phyloP scores from a whole-genome alignment of 768 basidiomycete genomes.

The Pulveroboletus sp. region DNA sequence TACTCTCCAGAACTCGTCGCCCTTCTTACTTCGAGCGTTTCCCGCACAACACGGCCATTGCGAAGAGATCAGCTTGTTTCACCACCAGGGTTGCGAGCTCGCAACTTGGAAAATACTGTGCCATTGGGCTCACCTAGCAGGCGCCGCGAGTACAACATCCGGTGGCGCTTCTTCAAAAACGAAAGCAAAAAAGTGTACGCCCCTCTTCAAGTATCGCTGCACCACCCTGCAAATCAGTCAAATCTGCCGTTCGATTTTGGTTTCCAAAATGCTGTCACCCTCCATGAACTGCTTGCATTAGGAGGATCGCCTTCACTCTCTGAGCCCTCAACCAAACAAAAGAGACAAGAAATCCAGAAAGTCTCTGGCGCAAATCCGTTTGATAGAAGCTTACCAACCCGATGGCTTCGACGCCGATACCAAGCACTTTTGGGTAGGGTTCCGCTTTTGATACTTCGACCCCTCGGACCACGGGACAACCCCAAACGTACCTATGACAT shows the following conservation, averaged over 20 bases:
- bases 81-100: constrained; percentile 58
- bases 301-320: constrained; percentile 35
- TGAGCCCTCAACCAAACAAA: constrained; percentile 32
- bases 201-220: constrained; percentile 52
- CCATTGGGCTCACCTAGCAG: constrained; percentile 68
- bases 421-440: constrained; percentile 56
- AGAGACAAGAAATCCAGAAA: background rate
- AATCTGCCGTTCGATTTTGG: constrained; percentile 34
- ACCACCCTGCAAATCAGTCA: constrained; percentile 6
- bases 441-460: constrained; percentile 48
- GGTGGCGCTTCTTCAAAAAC: constrained; percentile 58
- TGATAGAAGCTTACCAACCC: constrained; percentile 15
- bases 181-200: constrained; percentile 57
- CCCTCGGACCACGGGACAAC: background rate
- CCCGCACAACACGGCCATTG: constrained; percentile 48
- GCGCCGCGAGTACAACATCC: constrained; percentile 70
- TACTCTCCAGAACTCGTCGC: constrained; percentile 62
- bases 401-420: constrained; percentile 51
- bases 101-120: constrained; percentile 53
- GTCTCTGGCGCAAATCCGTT: constrained; percentile 9
- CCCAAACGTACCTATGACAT: constrained; percentile 27
- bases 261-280: constrained; percentile 41
- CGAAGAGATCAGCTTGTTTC: constrained; percentile 36
- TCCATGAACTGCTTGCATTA: constrained; percentile 45
- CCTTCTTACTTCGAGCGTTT: constrained; percentile 53